These are phyloP conservation scores for Paragyromitra xinjiangensis DNA, from an alignment of 495 filamentous ascomycete genomes.

Conservation along the genomic window DNA sequence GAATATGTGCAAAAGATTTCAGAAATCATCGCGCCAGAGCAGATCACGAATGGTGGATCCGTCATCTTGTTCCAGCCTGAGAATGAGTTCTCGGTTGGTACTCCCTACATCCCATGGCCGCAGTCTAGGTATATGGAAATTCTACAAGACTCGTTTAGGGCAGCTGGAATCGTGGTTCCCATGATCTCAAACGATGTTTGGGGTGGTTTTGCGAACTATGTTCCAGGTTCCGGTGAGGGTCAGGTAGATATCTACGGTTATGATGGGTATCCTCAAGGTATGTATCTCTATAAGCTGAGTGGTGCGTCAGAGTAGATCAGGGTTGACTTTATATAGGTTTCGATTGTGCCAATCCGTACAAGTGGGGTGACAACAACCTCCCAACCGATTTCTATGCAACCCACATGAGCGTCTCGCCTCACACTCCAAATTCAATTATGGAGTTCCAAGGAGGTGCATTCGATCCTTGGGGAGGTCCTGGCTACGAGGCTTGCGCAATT, in stretches of 20 bases:
- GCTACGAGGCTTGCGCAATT: slow-evolving; percentile 70
- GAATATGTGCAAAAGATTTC: slow-evolving; percentile 68
- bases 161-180: slow-evolving; percentile 76
- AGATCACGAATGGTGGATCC: slow-evolving; percentile 81
- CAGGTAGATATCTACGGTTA: slow-evolving; percentile 82
- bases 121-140: slow-evolving; percentile 70
- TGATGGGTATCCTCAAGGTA: slow-evolving; percentile 75
- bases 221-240: slow-evolving; percentile 70
- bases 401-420: slow-evolving; percentile 60
- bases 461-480: slow-evolving; percentile 77
- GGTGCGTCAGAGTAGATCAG: not conserved
- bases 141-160: slow-evolving; percentile 71
- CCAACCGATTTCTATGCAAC: slow-evolving; percentile 59
- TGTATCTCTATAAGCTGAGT: slow-evolving; percentile 35
- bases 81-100: slow-evolving; percentile 73
- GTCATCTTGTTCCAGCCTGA: slow-evolving; percentile 81
- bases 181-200: slow-evolving; percentile 79
- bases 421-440: slow-evolving; percentile 72
- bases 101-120: slow-evolving; percentile 63
- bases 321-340: slow-evolving; percentile 25
- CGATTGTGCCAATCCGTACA: slow-evolving; percentile 60
- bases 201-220: slow-evolving; percentile 66
- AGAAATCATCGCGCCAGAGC: slow-evolving; percentile 72
- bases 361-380: slow-evolving; percentile 60
- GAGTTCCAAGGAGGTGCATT: slow-evolving; percentile 79